phyloP scores from a whole-genome alignment of 768 basidiomycete genomes.

The Suillus variegatus region DNA sequence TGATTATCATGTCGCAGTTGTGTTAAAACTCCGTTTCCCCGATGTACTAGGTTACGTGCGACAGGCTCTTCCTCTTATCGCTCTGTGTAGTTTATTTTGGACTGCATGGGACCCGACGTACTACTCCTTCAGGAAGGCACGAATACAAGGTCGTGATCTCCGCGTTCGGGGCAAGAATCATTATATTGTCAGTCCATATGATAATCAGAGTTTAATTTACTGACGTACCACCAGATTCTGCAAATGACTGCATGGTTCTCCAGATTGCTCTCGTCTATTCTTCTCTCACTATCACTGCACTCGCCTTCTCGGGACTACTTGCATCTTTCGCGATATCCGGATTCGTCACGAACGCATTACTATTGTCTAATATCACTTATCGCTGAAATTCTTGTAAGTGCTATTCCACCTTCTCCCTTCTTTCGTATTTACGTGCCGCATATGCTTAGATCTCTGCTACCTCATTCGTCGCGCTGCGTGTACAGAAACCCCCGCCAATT shows the following conservation, averaged over 20 bases:
- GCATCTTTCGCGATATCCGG: slow-evolving; percentile 35
- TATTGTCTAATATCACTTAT: slow-evolving; percentile 50
- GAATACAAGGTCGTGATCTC: slow-evolving; percentile 71
- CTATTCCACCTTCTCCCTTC: slow-evolving; percentile 4
- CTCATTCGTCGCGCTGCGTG: slow-evolving; percentile 56
- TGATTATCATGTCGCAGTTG: slow-evolving; percentile 31
- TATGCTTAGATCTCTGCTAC: slow-evolving; percentile 46
- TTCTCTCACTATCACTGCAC: slow-evolving; percentile 46
- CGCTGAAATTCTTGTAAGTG: slow-evolving; percentile 60
- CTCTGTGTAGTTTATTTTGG: slow-evolving; percentile 69
- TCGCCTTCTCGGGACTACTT: slow-evolving; percentile 42
- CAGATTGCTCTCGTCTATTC: slow-evolving; percentile 50
- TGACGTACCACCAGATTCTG: slow-evolving; percentile 43
- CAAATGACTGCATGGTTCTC: slow-evolving; percentile 63
- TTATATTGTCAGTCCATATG: slow-evolving; percentile 56
- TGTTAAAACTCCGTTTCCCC: slow-evolving; percentile 24
- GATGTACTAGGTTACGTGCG: slow-evolving; percentile 21
- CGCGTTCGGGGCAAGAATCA: slow-evolving; percentile 61
- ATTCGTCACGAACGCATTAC: slow-evolving; percentile 36
- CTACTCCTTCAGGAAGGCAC: slow-evolving; percentile 53
- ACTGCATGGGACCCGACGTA: slow-evolving; percentile 89
- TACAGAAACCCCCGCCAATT: slow-evolving; percentile 71
- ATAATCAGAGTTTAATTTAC: slow-evolving; percentile 1
- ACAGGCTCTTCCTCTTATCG: slow-evolving; percentile 50
- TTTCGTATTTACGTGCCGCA: slow-evolving; percentile 4